phyloP scores from a whole-genome alignment of 2,329 filamentous ascomycete species.

The Hymenotorrendiella dingleyae region DNA sequence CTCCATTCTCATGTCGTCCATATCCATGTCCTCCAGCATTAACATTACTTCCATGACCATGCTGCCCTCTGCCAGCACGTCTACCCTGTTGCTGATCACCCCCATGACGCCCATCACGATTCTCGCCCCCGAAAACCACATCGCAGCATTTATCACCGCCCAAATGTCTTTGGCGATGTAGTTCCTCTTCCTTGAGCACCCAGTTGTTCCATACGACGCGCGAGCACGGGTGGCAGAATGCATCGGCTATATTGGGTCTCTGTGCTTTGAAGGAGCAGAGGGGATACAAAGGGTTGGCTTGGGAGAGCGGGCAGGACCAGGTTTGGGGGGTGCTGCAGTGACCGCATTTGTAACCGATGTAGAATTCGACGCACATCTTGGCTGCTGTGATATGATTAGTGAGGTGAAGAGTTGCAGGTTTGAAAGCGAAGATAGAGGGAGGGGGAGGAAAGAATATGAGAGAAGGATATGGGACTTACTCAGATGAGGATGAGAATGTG shows the following conservation, averaged over 20 bases:
- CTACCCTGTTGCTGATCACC: neutral
- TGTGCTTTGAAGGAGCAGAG: conserved; percentile 24
- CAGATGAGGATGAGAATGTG: too few species aligned
- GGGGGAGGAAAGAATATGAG: too few species aligned
- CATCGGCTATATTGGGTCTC: conserved; percentile 17
- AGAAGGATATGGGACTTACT: too few species aligned
- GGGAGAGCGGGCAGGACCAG: conserved; percentile 35
- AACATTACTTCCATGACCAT: neutral
- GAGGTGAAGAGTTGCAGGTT: too few species aligned
- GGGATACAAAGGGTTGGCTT: conserved; percentile 22
- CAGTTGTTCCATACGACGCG: conserved; percentile 28
- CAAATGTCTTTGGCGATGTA: conserved; percentile 19
- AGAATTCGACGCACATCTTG: conserved; percentile 43
- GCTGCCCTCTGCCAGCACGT: neutral
- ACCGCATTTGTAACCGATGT: conserved; percentile 41
- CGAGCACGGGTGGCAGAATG: conserved; percentile 26
- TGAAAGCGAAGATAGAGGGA: too few species aligned
- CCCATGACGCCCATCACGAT: conserved; percentile 12
- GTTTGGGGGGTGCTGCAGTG: conserved; percentile 38
- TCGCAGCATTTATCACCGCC: conserved; percentile 23
- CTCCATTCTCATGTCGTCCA: too few species aligned
- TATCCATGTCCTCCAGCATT: conserved; percentile 12
- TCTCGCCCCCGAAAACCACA: conserved; percentile 24
- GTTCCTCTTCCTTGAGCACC: conserved; percentile 22
- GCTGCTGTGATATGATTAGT: neutral